Evolutionary conservation across 768 basidiomycete species (phyloP).

Genomic region (Suillus paluster): DNA sequence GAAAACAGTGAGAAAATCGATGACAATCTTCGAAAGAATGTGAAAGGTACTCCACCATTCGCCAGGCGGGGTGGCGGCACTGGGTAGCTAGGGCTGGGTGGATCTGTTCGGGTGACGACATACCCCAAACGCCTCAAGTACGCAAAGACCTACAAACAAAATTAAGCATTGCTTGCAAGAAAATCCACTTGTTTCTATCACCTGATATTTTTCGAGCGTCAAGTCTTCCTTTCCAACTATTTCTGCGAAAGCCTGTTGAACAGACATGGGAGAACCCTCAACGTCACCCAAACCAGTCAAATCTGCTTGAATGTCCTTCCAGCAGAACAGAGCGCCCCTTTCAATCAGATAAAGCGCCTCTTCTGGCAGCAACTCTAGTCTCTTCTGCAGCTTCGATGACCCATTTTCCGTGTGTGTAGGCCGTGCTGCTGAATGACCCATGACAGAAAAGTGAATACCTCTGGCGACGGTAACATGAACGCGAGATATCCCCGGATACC

Average conservation of each 20-base stretch:
- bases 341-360: slow-evolving; percentile 95
- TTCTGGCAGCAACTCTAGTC: slow-evolving; percentile 89
- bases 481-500: slow-evolving; percentile 68
- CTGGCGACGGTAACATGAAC: slow-evolving; percentile 72
- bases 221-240: slow-evolving; percentile 83
- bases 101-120: slow-evolving; percentile 75
- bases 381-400: slow-evolving; percentile 56
- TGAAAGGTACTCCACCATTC: slow-evolving; percentile 9
- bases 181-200: slow-evolving; percentile 35
- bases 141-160: slow-evolving; percentile 73
- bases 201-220: slow-evolving; percentile 89
- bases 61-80: slow-evolving; percentile 43
- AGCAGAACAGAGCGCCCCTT: slow-evolving; percentile 86
- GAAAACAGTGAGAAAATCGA: slow-evolving; percentile 19
- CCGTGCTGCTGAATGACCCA: slow-evolving; percentile 81
- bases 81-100: slow-evolving; percentile 60
- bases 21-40: slow-evolving; percentile 4
- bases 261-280: slow-evolving; percentile 80
- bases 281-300: slow-evolving; percentile 41
- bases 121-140: slow-evolving; percentile 94
- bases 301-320: slow-evolving; percentile 51
- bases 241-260: slow-evolving; percentile 86
- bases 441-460: slow-evolving; percentile 80
- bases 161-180: not conserved
- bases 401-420: slow-evolving; percentile 36